A percentile compares a stretch with the other conserved stretches of the same genome.
phyloP scores from a whole-genome alignment of 768 basidiomycete genomes.

The Naematelia aurantialba region DNA sequence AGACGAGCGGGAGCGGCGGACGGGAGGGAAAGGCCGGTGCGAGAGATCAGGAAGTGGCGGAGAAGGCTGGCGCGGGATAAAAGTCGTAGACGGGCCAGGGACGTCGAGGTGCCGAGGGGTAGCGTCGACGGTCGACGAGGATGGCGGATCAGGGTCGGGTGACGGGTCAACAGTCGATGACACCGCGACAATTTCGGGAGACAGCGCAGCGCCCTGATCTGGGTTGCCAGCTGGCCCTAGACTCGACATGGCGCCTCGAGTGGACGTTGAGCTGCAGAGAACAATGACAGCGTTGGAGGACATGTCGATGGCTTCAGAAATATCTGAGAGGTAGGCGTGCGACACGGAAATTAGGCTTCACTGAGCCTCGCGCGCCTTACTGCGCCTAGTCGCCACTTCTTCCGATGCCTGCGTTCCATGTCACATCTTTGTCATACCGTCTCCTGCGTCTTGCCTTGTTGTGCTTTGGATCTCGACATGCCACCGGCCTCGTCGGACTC shows the following conservation, averaged over 20 bases:
- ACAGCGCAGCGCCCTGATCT: constrained; percentile 7
- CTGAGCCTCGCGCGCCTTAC: background rate
- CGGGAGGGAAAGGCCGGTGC: constrained; percentile 14
- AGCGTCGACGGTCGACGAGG: constrained; percentile 3
- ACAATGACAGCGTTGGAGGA: no score
- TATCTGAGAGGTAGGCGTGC: background rate
- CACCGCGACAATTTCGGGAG: constrained; percentile 15
- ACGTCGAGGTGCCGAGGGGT: constrained; percentile 10
- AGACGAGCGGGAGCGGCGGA: constrained; percentile 13
- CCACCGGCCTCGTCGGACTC: no score
- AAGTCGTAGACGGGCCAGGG: constrained; percentile 38
- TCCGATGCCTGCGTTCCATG: background rate
- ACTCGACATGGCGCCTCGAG: background rate
- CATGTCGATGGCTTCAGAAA: no score
- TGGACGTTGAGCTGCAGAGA: no score
- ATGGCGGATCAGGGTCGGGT: constrained; percentile 21
- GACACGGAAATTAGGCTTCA: background rate
- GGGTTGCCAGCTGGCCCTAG: background rate
- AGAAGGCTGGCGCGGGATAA: constrained; percentile 28
- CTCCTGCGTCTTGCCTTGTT: no score
- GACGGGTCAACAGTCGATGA: constrained; percentile 25
- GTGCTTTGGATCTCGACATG: background rate
- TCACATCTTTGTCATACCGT: background rate
- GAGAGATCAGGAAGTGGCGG: constrained; percentile 29
- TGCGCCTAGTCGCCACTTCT: background rate